Conservation (phyloP, 2,329 filamentous ascomycete species). For the Arthrobotrys sphaeroides region DNA sequence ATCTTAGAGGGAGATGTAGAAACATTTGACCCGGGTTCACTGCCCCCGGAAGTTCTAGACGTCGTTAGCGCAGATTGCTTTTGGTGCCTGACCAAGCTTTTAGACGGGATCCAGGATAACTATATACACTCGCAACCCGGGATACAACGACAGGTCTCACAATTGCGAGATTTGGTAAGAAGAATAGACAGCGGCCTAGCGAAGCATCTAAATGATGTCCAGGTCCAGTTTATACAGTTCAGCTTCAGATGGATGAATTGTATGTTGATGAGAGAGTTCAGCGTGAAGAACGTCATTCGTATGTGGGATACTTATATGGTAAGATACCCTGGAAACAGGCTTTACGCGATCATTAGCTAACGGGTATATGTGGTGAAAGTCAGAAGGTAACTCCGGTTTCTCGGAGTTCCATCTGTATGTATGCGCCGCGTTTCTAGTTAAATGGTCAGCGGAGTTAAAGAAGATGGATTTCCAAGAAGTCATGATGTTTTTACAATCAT, state of each 20-base stretch:
- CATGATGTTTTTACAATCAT: conserved; percentile 98
- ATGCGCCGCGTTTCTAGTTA: conserved; percentile 95
- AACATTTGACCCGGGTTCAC: conserved; percentile 85
- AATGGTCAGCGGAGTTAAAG: conserved; percentile 93
- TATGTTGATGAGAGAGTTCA: conserved; percentile 95
- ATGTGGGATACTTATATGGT: conserved; percentile 99
- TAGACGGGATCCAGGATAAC: conserved; percentile 99
- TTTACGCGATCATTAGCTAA: neutral
- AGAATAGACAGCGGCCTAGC: conserved; percentile 75
- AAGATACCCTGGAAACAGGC: no score
- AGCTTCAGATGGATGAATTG: conserved; percentile 99
- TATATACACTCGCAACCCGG: conserved; percentile 98
- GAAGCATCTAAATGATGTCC: conserved; percentile 87
- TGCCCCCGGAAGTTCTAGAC: conserved; percentile 89
- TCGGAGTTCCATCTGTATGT: conserved; percentile 98
- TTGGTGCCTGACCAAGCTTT: conserved; percentile 95
- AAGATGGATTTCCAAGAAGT: conserved; percentile 98
- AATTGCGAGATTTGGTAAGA: conserved; percentile 86
- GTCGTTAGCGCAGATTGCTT: conserved; percentile 98
- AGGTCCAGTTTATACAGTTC: conserved; percentile 98
- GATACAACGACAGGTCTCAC: conserved; percentile 91
- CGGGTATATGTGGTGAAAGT: conserved; percentile 71
- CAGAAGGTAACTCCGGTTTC: conserved; percentile 92
- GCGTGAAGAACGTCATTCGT: conserved; percentile 92
- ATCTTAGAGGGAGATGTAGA: conserved; percentile 57